A percentile compares a stretch with the other conserved stretches of the same genome.
Conservation (phyloP, 495 filamentous ascomycete species). For the Penicillium pulvis region DNA sequence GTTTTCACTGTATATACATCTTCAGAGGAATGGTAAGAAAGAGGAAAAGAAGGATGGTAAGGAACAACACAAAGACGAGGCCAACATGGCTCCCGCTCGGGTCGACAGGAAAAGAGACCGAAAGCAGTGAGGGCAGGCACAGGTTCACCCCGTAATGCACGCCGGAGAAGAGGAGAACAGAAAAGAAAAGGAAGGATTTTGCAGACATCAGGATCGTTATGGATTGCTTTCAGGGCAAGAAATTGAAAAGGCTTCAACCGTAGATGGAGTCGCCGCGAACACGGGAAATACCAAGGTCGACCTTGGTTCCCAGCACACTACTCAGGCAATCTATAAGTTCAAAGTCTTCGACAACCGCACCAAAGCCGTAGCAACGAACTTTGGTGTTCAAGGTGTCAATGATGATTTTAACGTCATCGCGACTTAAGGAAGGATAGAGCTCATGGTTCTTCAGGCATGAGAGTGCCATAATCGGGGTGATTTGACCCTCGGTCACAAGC, state of each 20-base stretch:
- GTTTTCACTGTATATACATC: slow-evolving; percentile 22
- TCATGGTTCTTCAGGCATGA: slow-evolving; percentile 75
- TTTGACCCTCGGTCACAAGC: slow-evolving; percentile 85
- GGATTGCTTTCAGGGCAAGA: slow-evolving; percentile 3
- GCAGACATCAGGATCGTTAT: slow-evolving; percentile 20
- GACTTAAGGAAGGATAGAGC: slow-evolving; percentile 61
- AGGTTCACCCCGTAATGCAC: neutral
- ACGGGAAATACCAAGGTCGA: slow-evolving; percentile 44
- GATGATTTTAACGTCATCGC: slow-evolving; percentile 71
- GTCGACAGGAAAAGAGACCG: slow-evolving; percentile 10
- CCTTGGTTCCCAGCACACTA: slow-evolving; percentile 65
- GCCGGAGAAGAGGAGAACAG: neutral
- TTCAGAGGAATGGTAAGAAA: slow-evolving; percentile 7
- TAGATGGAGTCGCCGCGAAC: slow-evolving; percentile 42
- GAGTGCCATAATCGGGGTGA: slow-evolving; percentile 97
- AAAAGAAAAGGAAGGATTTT: slow-evolving; percentile 15
- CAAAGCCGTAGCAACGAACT: slow-evolving; percentile 91
- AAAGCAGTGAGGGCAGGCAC: neutral
- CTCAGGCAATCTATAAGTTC: slow-evolving; percentile 86
- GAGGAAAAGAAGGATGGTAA: neutral
- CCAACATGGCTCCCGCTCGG: neutral
- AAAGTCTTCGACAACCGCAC: slow-evolving; percentile 72
- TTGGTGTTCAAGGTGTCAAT: slow-evolving; percentile 74
- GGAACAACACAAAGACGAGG: slow-evolving; percentile 6
- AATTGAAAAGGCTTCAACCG: slow-evolving; percentile 20